These are phyloP conservation scores for Ilyonectria sp. DNA, from an alignment of 2,329 filamentous ascomycete species.

Conservation along the genomic window DNA sequence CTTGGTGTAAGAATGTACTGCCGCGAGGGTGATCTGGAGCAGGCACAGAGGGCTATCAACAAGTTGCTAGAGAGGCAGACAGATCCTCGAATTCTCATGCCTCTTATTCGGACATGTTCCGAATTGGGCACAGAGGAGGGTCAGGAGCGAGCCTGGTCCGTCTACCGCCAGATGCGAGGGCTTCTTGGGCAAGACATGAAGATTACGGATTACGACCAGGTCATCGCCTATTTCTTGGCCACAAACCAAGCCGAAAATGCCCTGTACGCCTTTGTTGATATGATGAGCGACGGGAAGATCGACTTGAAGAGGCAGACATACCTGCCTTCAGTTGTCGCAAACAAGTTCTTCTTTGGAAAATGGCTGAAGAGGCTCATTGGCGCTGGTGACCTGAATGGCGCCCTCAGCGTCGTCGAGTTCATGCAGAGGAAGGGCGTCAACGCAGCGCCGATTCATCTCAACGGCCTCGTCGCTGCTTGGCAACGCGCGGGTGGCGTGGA, in stretches of 20 bases:
- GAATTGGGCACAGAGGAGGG: conserved; percentile 62
- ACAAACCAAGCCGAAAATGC: conserved; percentile 77
- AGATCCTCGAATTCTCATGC: conserved; percentile 72
- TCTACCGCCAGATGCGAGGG: conserved; percentile 76
- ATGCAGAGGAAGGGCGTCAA: conserved; percentile 80
- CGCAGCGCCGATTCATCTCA: conserved; percentile 82
- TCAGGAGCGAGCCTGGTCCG: conserved; percentile 74
- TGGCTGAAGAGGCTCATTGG: conserved; percentile 91
- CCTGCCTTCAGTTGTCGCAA: conserved; percentile 68
- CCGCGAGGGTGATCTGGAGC: conserved; percentile 69
- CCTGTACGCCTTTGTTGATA: conserved; percentile 86
- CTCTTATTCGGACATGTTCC: conserved; percentile 79
- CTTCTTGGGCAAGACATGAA: conserved; percentile 73
- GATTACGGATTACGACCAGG: conserved; percentile 82
- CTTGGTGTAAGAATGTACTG: conserved; percentile 78
- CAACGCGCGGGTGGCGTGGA: conserved; percentile 73
- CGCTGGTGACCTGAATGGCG: conserved; percentile 78
- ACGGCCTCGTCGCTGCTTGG: conserved; percentile 86
- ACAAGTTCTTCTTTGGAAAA: conserved; percentile 88
- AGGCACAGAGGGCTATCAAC: conserved; percentile 70
- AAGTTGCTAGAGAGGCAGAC: conserved; percentile 65
- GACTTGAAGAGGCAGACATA: conserved; percentile 61
- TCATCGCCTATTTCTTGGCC: conserved; percentile 80
- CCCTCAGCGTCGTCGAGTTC: conserved; percentile 79
- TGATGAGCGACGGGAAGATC: conserved; percentile 79